These are phyloP conservation scores for Thalia dealbata DNA, from an alignment of 176 grass and related monocot species.

Conservation along the genomic window DNA sequence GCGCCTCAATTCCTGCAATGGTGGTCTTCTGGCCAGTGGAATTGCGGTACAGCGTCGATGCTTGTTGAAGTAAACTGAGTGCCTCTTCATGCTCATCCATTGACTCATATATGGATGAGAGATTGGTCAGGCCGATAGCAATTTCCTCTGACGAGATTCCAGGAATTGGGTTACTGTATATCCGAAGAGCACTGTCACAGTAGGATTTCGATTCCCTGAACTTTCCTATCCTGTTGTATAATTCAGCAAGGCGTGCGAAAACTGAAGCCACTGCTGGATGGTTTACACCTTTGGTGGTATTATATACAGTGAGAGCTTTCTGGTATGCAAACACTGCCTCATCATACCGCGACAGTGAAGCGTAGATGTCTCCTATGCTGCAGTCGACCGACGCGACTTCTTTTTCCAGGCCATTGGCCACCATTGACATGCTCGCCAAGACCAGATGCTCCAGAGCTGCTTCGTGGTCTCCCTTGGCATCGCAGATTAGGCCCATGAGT, in stretches of 20 bases:
- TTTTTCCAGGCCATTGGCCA: constrained; percentile 59
- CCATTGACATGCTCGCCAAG: constrained; percentile 86
- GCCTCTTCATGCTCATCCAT: constrained; percentile 75
- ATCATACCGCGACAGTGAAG: constrained; percentile 66
- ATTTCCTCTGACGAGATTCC: constrained; percentile 71
- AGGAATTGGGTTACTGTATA: constrained; percentile 48
- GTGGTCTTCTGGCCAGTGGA: constrained; percentile 76
- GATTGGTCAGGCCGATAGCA: constrained; percentile 66
- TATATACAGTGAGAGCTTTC: constrained; percentile 72
- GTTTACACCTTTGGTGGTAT: constrained; percentile 53
- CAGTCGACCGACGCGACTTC: constrained; percentile 73
- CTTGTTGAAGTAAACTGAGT: constrained; percentile 59
- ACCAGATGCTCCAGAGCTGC: constrained; percentile 84
- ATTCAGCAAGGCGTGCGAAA: constrained; percentile 69
- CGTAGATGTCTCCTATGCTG: constrained; percentile 69
- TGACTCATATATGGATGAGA: constrained; percentile 72
- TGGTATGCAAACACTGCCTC: constrained; percentile 97
- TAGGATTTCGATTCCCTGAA: constrained; percentile 81
- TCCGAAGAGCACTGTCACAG: constrained; percentile 68
- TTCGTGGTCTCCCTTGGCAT: constrained; percentile 81
- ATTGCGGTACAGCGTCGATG: constrained; percentile 49
- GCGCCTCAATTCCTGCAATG: constrained; percentile 5
- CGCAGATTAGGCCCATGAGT: constrained; percentile 75
- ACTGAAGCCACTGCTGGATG: constrained; percentile 72
- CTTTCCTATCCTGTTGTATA: constrained; percentile 65